A percentile compares a stretch with the other conserved stretches of the same genome.
These are phyloP conservation scores for Aspergillus clavatus DNA, from an alignment of 2,329 filamentous ascomycete genomes.

Conservation along the genomic window DNA sequence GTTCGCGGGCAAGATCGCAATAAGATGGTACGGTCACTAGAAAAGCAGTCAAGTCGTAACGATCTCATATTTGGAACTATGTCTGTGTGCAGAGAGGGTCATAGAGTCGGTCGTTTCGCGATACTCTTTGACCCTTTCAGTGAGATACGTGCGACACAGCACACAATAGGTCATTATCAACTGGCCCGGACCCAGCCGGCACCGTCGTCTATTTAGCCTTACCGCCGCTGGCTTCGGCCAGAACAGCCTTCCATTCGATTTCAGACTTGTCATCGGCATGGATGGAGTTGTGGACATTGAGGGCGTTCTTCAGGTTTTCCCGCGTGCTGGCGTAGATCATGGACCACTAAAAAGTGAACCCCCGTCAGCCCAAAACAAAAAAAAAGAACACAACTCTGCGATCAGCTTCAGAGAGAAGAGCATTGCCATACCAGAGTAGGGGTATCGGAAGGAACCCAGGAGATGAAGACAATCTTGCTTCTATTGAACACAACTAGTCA, in stretches of 20 bases:
- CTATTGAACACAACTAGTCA: slow-evolving; percentile 26
- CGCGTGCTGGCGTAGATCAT: slow-evolving; percentile 50
- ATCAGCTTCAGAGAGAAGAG: too few relatives aligned
- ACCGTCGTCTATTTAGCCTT: slow-evolving; percentile 36
- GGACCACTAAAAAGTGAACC: slow-evolving; percentile 34
- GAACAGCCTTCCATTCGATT: slow-evolving; percentile 40
- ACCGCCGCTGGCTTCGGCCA: slow-evolving; percentile 38
- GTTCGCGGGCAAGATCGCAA: slow-evolving; percentile 16
- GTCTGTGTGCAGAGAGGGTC: slow-evolving; percentile 27
- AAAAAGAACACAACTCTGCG: too few relatives aligned
- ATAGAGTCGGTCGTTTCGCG: slow-evolving; percentile 25
- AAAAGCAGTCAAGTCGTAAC: slow-evolving; percentile 30
- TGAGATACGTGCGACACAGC: slow-evolving; percentile 14
- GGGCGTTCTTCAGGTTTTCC: slow-evolving; percentile 46
- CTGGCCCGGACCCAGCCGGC: slow-evolving; percentile 35
- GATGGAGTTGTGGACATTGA: slow-evolving; percentile 40
- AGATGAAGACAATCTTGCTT: slow-evolving; percentile 51
- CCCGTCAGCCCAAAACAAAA: neutral
- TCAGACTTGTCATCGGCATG: slow-evolving; percentile 41
- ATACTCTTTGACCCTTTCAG: slow-evolving; percentile 16
- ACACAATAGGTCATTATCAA: slow-evolving; percentile 20
- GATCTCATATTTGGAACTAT: slow-evolving; percentile 37
- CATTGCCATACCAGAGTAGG: slow-evolving; percentile 37
- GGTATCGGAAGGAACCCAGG: slow-evolving; percentile 41
- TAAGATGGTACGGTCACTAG: slow-evolving; percentile 19